Base-by-base conservation (phyloP, 352 stramenopile species). In the Globisporangium solare region DNA sequence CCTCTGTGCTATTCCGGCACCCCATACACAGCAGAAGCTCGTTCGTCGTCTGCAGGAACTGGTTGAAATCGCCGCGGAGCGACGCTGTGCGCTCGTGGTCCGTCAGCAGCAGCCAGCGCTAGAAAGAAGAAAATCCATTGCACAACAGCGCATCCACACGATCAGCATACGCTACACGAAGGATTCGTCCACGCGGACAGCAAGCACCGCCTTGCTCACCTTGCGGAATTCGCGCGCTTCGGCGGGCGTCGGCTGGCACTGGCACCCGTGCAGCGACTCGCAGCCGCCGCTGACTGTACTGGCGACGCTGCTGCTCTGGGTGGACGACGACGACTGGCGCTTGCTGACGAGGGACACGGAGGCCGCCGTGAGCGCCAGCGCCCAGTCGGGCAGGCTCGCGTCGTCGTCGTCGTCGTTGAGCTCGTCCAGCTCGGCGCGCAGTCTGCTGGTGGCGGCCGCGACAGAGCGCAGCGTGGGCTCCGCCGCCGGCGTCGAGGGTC, bases 201-300 rank as follows among this genome's bases (percentile, higher is more conserved):
- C 41, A 17, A 35, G 7, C 18, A 41, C 17, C 47, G 6, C 55
- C 41, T 47, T 4, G 39, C 51, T 57, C 50, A 89, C 81, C 81
- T 92, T 92, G 63, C 79, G 83, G 58, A 92, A 92, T 60, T 92
- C 83, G 67, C 83, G 83, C 51, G 71, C 75, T 55, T 92, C 83
- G 18, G 80, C 77, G 14, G 71, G 61, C 21, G 68, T 88, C n/a
- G 80, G 79, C 48, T 88, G 76, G 59, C 76, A 92, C 48, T 83
- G 67, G 21, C 73, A 87, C 48, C 61, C 43, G 54, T 74, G 67
- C 47, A 57, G 53, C 18, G 46, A 39, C 12, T 63, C 50, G 49
- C 53, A 43, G 32, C n/a, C 48, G 10, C 24, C 14, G 17, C 18
- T 53, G 11, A 14, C 10, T 3, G 10, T 55, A 18, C 56, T 57